Conservation (phyloP, 179 eudicot genomes). For the Silene coronaria region DNA sequence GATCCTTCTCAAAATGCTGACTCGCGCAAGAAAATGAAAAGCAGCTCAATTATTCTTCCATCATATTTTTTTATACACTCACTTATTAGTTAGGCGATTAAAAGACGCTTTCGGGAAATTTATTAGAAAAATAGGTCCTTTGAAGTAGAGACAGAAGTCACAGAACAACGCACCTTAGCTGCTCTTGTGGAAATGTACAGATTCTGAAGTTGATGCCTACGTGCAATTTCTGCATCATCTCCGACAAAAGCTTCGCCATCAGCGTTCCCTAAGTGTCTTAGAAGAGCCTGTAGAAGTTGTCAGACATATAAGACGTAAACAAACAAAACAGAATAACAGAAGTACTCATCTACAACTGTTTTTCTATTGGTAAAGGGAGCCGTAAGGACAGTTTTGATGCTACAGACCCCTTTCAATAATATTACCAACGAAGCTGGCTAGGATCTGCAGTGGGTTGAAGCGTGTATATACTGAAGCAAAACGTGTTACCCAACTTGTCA, state of each 20-base stretch:
- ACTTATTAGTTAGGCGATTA: not conserved
- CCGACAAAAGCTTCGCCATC: constrained; percentile 40
- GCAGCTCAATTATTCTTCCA: not conserved
- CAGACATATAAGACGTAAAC: not conserved
- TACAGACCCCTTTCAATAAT: no score
- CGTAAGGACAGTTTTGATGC: no score
- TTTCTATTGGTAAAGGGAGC: no score
- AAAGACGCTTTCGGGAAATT: not conserved
- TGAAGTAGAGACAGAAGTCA: not conserved
- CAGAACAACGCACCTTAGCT: constrained; percentile 48
- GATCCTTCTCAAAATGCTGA: constrained; percentile 78
- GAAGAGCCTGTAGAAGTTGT: constrained; percentile 39
- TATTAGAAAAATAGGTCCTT: not conserved
- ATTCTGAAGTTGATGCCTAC: constrained; percentile 45
- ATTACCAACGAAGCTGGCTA: no score
- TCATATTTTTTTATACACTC: not conserved
- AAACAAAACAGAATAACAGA: not conserved
- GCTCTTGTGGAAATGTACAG: constrained; percentile 61
- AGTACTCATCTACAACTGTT: not conserved
- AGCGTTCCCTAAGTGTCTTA: constrained; percentile 57
- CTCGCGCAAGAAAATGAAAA: constrained; percentile 22
- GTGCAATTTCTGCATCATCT: constrained; percentile 53
- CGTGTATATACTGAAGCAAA: not conserved
- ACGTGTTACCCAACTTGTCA: not conserved
- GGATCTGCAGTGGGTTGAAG: no score